Percentiles rank a stretch among this genome's conserved stretches.
Conservation (phyloP, 441 rosid species). For the Mallotus japonicus region DNA sequence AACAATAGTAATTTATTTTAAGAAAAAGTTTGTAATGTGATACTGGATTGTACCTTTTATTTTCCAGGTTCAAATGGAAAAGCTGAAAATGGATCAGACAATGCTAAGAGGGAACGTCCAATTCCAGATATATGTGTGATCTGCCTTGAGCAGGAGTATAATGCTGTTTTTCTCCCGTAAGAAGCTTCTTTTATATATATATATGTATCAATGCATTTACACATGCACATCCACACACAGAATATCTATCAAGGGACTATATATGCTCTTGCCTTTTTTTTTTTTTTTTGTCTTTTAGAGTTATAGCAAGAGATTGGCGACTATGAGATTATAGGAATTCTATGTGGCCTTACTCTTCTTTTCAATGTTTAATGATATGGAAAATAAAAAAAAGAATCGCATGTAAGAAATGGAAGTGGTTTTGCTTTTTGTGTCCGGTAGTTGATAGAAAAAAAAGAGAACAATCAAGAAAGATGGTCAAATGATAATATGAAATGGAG, state of each 20-base stretch:
- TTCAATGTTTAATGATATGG: no score
- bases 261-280: neutral
- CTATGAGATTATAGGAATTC: no score
- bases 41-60: constrained; percentile 18
- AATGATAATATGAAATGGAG: no score
- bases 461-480: no score
- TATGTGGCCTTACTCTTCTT: no score
- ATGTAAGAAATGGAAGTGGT: no score
- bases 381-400: no score
- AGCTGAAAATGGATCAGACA: constrained; percentile 47
- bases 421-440: no score
- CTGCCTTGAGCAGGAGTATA: constrained; percentile 91
- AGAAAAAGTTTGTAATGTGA: constrained; percentile 8
- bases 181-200: constrained; percentile 21
- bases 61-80: constrained; percentile 44
- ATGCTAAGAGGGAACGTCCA: constrained; percentile 51
- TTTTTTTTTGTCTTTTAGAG: neutral
- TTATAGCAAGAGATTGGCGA: no score
- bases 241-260: neutral
- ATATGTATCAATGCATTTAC: neutral
- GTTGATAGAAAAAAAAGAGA: no score
- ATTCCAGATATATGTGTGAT: constrained; percentile 92
- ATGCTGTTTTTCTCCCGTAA: constrained; percentile 89
- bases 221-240: neutral
- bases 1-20: constrained; percentile 2